These are phyloP conservation scores for Sordariomycetes sp. DNA, from an alignment of 2,329 filamentous ascomycete species.

Conservation along the genomic window DNA sequence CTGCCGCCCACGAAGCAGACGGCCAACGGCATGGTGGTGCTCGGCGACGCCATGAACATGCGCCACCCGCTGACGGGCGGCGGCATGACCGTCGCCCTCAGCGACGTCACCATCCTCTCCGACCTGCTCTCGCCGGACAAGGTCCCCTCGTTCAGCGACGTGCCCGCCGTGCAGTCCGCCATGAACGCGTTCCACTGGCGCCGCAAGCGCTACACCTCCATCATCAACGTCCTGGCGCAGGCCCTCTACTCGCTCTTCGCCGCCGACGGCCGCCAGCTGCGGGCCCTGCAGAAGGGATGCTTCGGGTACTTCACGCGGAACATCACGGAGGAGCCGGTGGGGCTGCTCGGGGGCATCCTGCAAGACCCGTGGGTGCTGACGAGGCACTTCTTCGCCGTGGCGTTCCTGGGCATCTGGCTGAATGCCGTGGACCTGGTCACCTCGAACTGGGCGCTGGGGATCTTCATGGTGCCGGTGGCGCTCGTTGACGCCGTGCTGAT, in stretches of 20 bases:
- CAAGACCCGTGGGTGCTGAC: constrained; percentile 67
- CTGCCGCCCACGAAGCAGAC: constrained; percentile 61
- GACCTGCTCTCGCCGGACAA: constrained; percentile 59
- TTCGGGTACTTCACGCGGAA: constrained; percentile 82
- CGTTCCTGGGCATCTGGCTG: constrained; percentile 75
- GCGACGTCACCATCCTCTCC: constrained; percentile 73
- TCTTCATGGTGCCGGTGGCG: constrained; percentile 53
- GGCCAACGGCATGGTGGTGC: constrained; percentile 57
- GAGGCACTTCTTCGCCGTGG: constrained; percentile 91
- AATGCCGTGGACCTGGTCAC: constrained; percentile 27
- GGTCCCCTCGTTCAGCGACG: constrained; percentile 61
- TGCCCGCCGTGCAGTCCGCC: constrained; percentile 51
- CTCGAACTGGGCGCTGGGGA: constrained; percentile 30
- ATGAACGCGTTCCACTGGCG: constrained; percentile 76
- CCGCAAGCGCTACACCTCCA: constrained; percentile 69
- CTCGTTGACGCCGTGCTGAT: constrained; percentile 57
- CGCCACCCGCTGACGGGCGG: constrained; percentile 95
- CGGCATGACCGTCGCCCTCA: constrained; percentile 96
- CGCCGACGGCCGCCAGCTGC: constrained; percentile 67
- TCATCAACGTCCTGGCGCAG: constrained; percentile 97
- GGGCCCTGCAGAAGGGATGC: constrained; percentile 77
- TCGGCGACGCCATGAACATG: constrained; percentile 98
- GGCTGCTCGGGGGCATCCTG: constrained; percentile 73
- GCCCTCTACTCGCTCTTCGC: constrained; percentile 88
- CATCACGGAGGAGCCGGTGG: constrained; percentile 67